A percentile compares a stretch with the other conserved stretches of the same genome.
These are phyloP conservation scores for Pythium sp. DNA, from an alignment of 352 stramenopile species.

Conservation along the genomic window DNA sequence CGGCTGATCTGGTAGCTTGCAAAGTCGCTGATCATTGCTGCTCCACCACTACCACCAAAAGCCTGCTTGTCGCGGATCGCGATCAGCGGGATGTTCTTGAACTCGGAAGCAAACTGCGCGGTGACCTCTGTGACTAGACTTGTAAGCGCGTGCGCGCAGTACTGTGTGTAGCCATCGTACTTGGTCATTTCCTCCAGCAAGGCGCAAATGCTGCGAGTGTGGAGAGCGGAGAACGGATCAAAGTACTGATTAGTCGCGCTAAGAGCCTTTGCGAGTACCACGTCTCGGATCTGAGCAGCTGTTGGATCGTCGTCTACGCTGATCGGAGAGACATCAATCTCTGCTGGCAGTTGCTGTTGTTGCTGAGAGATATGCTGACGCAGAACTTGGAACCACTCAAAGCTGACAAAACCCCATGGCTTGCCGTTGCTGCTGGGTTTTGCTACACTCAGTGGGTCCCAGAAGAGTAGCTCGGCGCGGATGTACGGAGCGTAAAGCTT, in stretches of 20 bases:
- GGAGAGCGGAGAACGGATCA: conserved; percentile 54
- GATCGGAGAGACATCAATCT: neutral
- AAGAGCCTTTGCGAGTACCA: conserved; percentile 42
- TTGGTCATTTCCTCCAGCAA: conserved; percentile 54
- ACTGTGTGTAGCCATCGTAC: conserved; percentile 21
- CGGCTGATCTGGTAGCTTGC: conserved; percentile 38
- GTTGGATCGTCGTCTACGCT: conserved; percentile 25
- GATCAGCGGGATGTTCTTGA: conserved; percentile 45
- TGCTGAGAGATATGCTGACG: conserved; percentile 24
- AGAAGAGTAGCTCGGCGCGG: conserved; percentile 56
- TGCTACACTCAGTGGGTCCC: conserved; percentile 52
- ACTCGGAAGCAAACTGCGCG: conserved; percentile 28
- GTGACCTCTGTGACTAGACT: conserved; percentile 29
- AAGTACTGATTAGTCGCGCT: conserved; percentile 41
- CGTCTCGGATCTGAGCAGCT: conserved; percentile 46
- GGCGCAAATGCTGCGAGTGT: conserved; percentile 46
- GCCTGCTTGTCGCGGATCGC: conserved; percentile 26
- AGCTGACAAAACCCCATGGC: conserved; percentile 33
- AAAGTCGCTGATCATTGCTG: conserved; percentile 18
- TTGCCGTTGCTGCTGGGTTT: conserved; percentile 4
- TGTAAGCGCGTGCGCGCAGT: conserved; percentile 29
- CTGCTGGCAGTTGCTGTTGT: neutral
- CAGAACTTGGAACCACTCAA: conserved; percentile 55
- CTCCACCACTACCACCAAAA: conserved; percentile 8
- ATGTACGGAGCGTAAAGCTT: conserved; percentile 70